A percentile compares a stretch with the other conserved stretches of the same genome.
phyloP scores from a whole-genome alignment of 306 rosid genomes.

The Begonia masoniana region DNA sequence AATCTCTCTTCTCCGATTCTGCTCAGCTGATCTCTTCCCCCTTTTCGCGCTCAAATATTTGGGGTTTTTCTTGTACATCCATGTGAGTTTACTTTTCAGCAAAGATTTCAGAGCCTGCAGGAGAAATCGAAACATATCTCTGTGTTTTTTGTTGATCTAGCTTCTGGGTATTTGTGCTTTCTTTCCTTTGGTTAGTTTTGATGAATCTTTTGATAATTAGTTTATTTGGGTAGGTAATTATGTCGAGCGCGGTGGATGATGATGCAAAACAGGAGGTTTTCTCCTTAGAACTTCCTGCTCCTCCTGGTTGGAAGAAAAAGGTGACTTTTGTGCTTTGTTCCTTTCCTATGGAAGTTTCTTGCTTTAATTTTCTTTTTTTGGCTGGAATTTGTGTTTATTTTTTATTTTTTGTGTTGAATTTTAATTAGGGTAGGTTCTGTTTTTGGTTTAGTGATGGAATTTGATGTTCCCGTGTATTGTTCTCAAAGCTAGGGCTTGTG shows the following conservation, averaged over 20 bases:
- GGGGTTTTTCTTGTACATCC: too few species aligned
- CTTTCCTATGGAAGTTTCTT: not conserved
- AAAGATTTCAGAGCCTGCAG: too few species aligned
- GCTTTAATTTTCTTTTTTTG: slow-evolving; percentile 3
- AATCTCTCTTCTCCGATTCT: too few species aligned
- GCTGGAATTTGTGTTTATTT: slow-evolving; percentile 1
- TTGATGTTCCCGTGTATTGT: slow-evolving; percentile 10
- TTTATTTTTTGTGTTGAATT: not conserved
- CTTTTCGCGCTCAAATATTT: too few species aligned
- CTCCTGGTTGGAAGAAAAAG: slow-evolving; percentile 92
- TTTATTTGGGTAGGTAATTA: slow-evolving; percentile 44
- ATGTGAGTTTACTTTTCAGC: too few species aligned
- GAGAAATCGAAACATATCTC: too few species aligned
- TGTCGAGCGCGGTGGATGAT: slow-evolving; percentile 75
- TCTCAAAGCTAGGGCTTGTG: slow-evolving; percentile 27
- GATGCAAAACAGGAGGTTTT: slow-evolving; percentile 52
- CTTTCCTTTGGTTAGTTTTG: too few species aligned
- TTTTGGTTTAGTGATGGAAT: slow-evolving; percentile 18
- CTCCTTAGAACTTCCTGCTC: slow-evolving; percentile 89
- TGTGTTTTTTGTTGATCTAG: too few species aligned
- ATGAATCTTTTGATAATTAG: slow-evolving; percentile 14
- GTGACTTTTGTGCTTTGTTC: slow-evolving; percentile 17
- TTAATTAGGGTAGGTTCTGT: slow-evolving; percentile 8
- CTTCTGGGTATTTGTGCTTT: too few species aligned
- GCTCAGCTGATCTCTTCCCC: too few species aligned